These are phyloP conservation scores for Dichomitus squalens DNA, from an alignment of 1,284 basidiomycete species.

Conservation along the genomic window DNA sequence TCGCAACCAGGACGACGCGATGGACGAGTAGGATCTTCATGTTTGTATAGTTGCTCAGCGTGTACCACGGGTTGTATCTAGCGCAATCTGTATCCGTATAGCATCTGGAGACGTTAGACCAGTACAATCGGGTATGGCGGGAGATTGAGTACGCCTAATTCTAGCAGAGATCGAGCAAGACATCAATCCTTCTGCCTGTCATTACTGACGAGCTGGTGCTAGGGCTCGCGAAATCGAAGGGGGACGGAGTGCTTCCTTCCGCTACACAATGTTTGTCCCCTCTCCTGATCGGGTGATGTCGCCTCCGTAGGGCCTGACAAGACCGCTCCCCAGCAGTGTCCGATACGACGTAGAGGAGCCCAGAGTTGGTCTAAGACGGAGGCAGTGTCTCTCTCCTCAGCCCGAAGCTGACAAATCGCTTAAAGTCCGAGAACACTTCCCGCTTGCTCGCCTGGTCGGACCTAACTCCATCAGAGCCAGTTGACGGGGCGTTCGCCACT, in stretches of 20 bases:
- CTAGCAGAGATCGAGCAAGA: too few relatives aligned
- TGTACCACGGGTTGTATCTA: constrained; percentile 4
- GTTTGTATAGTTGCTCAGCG: constrained; percentile 10
- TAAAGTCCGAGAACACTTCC: constrained; percentile 84
- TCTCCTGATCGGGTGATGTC: too few relatives aligned
- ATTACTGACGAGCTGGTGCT: too few relatives aligned
- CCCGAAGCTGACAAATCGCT: constrained; percentile 85
- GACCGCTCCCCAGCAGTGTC: neutral
- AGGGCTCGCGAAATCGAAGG: too few relatives aligned
- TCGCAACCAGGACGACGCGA: constrained; percentile 28
- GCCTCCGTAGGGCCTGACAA: too few relatives aligned
- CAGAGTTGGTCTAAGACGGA: constrained; percentile 32
- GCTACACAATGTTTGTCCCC: too few relatives aligned
- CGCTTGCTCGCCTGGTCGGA: constrained; percentile 52
- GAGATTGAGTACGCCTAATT: too few relatives aligned
- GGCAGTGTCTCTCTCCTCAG: constrained; percentile 66
- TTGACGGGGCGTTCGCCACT: constrained; percentile 51
- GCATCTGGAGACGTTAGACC: too few relatives aligned
- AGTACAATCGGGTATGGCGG: too few relatives aligned
- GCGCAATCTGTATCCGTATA: neutral
- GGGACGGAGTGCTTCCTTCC: too few relatives aligned
- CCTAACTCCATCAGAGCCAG: constrained; percentile 45
- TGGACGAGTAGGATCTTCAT: constrained; percentile 34
- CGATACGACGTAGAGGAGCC: neutral
- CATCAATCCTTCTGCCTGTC: too few relatives aligned